A percentile compares a stretch with the other conserved stretches of the same genome.
Conservation (phyloP, 352 stramenopile species). For the Phytophthora chlamydospora region DNA sequence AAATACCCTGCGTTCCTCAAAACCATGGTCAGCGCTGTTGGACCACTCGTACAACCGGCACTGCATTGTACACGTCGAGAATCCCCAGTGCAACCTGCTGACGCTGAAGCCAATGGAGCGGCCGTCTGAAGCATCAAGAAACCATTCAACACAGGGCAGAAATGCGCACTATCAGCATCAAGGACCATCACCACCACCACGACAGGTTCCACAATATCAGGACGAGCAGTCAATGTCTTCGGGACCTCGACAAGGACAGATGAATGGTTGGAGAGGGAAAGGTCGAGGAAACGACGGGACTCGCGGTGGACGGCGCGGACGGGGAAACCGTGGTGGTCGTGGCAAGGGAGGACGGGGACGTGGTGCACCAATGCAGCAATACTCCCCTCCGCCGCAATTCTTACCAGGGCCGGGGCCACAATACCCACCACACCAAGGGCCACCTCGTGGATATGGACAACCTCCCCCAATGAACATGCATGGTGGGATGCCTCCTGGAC, state of each 20-base stretch:
- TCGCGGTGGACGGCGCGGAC: slow-evolving; percentile 31
- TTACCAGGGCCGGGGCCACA: slow-evolving; percentile 9
- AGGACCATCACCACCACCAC: slow-evolving; percentile 12
- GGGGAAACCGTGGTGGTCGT: slow-evolving; percentile 42
- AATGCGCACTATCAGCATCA: slow-evolving; percentile 30
- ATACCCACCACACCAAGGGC: slow-evolving; percentile 27
- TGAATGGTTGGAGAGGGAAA: slow-evolving; percentile 38
- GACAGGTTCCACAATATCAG: slow-evolving; percentile 20
- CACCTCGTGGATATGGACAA: slow-evolving; percentile 28
- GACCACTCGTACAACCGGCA: slow-evolving; percentile 67
- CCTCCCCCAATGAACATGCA: slow-evolving; percentile 24
- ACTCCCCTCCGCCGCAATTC: slow-evolving; percentile 27
- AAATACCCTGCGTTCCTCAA: slow-evolving; percentile 79
- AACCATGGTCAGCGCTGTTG: slow-evolving; percentile 80
- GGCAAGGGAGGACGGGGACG: slow-evolving; percentile 35
- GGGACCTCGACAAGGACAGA: slow-evolving; percentile 6
- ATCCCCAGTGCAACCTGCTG: slow-evolving; percentile 77
- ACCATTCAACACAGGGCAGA: slow-evolving; percentile 16
- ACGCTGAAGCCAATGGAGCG: slow-evolving; percentile 67
- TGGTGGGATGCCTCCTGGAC: slow-evolving; percentile 10
- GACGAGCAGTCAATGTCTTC: slow-evolving; percentile 9
- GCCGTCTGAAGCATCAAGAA: slow-evolving; percentile 25
- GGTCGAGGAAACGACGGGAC: slow-evolving; percentile 42
- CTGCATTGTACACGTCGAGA: slow-evolving; percentile 88
- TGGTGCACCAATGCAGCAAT: slow-evolving; percentile 30